Base-by-base conservation (phyloP, 2,329 filamentous ascomycete species). In the Nigrospora oryzae region DNA sequence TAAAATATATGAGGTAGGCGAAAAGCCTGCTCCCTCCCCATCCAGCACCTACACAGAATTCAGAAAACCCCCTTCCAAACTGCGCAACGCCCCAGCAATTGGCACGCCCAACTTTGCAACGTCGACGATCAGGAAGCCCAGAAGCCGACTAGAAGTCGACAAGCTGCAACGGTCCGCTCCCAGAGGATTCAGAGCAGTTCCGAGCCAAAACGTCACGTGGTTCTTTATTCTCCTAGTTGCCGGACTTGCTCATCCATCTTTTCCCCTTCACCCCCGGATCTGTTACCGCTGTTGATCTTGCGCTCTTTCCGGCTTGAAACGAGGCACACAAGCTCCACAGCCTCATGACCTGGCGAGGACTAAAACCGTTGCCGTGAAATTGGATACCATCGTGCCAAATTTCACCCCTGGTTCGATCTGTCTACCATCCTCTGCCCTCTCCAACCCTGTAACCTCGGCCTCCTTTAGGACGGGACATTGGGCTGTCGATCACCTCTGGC, bases 401-500 rank as follows among this genome's bases (percentile, higher is more conserved):
- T 52, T 50, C 53, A 52, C 50, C 55, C 54, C 57, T 47, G 54
- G 55, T 51, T 55, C 53, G 50, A 54, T 53, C 56, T 59, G 43
- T 52, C 50, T 47, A 51, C 49, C 49, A 53, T 53, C 53, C 48
- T 49, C 56, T 63, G 51, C 57, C 54, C 57, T 56, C 62, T 51
- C 62, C 52, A 59, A 70, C 67, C 69, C 65, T 67, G 64, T 63
- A 64, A 56, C 65, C 61, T 68, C 64, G 64, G 64, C 62, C 64
- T 60, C 48, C 66, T 64, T 65, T 65, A 61, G 61, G 67, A 68
- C 65, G 66, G 70, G 70, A 73, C 65, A 72, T 69, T 66, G 65
- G 64, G 60, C 59, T 70, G 74, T 69, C 73, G 74, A 77, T 77
- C 74, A 66, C 63, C 68, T 60, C 65, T 66, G 56, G 62, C 68